Base-by-base conservation (phyloP, 2,329 filamentous ascomycete species). In the Aureobasidium sp. region DNA sequence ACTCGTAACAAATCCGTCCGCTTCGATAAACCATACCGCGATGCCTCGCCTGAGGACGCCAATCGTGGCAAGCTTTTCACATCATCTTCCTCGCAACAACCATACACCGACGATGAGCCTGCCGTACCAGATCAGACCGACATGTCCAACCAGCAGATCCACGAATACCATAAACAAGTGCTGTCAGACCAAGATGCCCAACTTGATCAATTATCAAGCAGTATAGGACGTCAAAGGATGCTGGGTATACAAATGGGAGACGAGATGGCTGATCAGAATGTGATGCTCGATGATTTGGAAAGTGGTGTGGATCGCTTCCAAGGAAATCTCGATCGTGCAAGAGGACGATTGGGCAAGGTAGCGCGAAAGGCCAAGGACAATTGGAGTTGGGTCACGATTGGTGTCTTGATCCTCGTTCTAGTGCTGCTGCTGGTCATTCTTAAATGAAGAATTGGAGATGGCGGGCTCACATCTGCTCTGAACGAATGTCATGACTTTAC, bases 191-290 rank as follows among this genome's bases (percentile, higher is more conserved):
- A 99, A 75, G 94, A 99, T 71, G 88, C 90, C 66, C 91, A 96
- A 73, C 82, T 99, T n/a, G 93, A 97, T 73, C 81, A 83, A 10
- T 79, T 99, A 4, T 90, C 92, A n/a, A 84, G 86, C 69, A 90
- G 86, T 62, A 97, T 99, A 67, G 84, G 89, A 4, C 85, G 94
- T 42, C 94, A 97, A 78, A 82, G 95, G 54, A 90, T 97, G 77
- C 80, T 99, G 64, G 92, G 88, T 71, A 95, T 97, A 78, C 90
- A 94, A 77, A 97, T 99, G 69, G 93, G 94, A 34, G 90, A 97
- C 73, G 94, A 99, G 79, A 81, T 99, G 39, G 94, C 97, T 69
- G 88, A 86, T 67, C 94, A 99, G 70, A 89, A 95, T 41, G 82
- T 88, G 67, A 80, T 99, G 79, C 80, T 99, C 34, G 93, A 97